Percentiles rank a stretch among this genome's conserved stretches.
Evolutionary conservation across 495 filamentous ascomycete species (phyloP).

Genomic region (Podospora conica): DNA sequence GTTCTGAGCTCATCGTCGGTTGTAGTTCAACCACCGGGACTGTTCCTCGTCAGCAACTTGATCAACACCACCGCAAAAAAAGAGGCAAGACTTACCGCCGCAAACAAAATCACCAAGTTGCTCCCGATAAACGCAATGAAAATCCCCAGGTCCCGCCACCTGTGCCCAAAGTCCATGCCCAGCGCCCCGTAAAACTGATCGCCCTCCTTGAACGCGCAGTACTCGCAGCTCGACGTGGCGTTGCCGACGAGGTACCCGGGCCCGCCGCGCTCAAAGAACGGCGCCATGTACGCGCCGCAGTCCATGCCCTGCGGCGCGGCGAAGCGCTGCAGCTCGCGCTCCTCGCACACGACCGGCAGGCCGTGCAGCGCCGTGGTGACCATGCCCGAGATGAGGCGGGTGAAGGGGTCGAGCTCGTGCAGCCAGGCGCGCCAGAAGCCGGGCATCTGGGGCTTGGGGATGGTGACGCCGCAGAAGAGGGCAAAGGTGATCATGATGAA

Average conservation of each 20-base stretch:
- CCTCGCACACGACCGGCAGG: constrained; percentile 52
- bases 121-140: constrained; percentile 65
- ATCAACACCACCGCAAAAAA: background rate
- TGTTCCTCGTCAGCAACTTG: constrained; percentile 25
- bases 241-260: constrained; percentile 65
- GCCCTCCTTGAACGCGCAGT: constrained; percentile 71
- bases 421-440: constrained; percentile 74
- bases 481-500: constrained; percentile 74
- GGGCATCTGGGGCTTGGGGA: constrained; percentile 69
- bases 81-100: constrained; percentile 53
- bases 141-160: constrained; percentile 80
- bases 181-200: constrained; percentile 70
- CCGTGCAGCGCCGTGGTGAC: constrained; percentile 67
- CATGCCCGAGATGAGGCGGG: constrained; percentile 72
- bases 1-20: constrained; percentile 44
- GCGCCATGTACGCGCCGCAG: constrained; percentile 68
- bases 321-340: constrained; percentile 56
- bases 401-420: constrained; percentile 79
- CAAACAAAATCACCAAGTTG: constrained; percentile 68
- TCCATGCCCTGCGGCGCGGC: constrained; percentile 51
- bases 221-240: constrained; percentile 57
- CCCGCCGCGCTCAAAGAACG: constrained; percentile 58
- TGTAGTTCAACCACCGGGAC: constrained; percentile 62
- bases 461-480: constrained; percentile 78
- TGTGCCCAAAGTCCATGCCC: constrained; percentile 54